Base-by-base conservation (phyloP, 2,329 filamentous ascomycete genomes). In the Phaeosphaeria sp. region DNA sequence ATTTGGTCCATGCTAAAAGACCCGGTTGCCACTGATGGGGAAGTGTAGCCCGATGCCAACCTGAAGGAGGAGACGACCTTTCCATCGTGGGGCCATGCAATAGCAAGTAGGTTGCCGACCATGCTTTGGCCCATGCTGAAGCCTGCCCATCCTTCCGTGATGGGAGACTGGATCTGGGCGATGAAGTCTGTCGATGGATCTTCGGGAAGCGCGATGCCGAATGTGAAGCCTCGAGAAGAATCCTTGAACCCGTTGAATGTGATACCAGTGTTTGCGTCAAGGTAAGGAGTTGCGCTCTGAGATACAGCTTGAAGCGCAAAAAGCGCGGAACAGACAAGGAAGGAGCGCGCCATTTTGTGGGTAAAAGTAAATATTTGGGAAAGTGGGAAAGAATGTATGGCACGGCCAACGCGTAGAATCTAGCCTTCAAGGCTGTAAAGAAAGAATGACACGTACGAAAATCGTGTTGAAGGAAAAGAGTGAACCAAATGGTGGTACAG, bases 171-270 rank as follows among this genome's bases (percentile, higher is more conserved):
- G 45, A 87, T 77, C 66, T 86, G 82, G 7, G 81, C 82, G 57
- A 87, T 84, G 62, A 87, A 81, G 69, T 87, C 85, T 11, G 78
- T 79, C 1, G 72, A 78, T 15, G 81, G 72, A 11, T 74, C 80
- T 58, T 83, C 77, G 1, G 84, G 84, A 2, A 86, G 68, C 1
- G 81, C 83, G 40, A 87, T 77, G 65, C 83, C 83, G 53, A 85
- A 81, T 24, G 68, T 76, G 67, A 77, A 85, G 22, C 78, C 79
- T 3, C 30, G 30, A 1, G 79, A 78, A 33, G 64, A 63, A 24
- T 75, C 64, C 27, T 76, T 58, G 53, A 63, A 59, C 45, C 67
- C 69, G 48, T 67, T 69, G 72, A 76, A 77, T 5, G 61, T 69
- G 55, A 77, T 76, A 30, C 71, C 71, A 5, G 65, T 75, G 49